Evolutionary conservation across 73 alveolate species (phyloP), one percentile per base, ranked within the genome.

Genomic region (Blepharisma japonicum): DNA sequence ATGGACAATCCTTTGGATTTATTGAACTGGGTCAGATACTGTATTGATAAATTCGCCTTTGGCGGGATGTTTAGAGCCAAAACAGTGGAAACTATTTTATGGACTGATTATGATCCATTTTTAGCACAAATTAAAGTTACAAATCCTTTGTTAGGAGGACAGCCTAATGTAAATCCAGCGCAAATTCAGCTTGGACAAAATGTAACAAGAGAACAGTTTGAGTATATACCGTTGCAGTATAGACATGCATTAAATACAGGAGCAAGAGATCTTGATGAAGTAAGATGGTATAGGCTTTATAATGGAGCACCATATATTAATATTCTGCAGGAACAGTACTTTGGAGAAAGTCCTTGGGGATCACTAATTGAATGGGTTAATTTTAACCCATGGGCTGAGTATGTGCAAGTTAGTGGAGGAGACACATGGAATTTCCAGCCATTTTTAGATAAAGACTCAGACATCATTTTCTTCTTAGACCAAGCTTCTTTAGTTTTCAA

Each of bases 41-140:
- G 11, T 4, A 70, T 45, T 47, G 66, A 45, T 25, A 14, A 45
- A 38, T 45, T 18, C 66, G 11, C 46, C 5, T 70, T 70, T 18
- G 56, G 68, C 0, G 80, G 80, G 39, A 11, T 70, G n/a, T 23
- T 70, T 45, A 25, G 27, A 45, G 66, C 80, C 2, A 45, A 45
- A n/a, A 70, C 80, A 14, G 80, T 70, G 11, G 27, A 14, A 70
- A 54, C 11, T 45, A 70, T 70, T 1, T 25, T 70, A 7, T 70
- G 11, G 32, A 70, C 80, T n/a, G 80, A 47, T 4, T 9, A 9
- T 14, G 80, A 70, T 70, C 80, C 80, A 38, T 45, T 70, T n/a
- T 18, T 45, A 9, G 66, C 14, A 14, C 27, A 11, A 9, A 11
- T 18, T 7, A 70, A 39, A 70, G 27, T 2, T 45, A 18, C 46